Conservation (phyloP, 2,329 filamentous ascomycete species). For the Clarireedia monteithiana region DNA sequence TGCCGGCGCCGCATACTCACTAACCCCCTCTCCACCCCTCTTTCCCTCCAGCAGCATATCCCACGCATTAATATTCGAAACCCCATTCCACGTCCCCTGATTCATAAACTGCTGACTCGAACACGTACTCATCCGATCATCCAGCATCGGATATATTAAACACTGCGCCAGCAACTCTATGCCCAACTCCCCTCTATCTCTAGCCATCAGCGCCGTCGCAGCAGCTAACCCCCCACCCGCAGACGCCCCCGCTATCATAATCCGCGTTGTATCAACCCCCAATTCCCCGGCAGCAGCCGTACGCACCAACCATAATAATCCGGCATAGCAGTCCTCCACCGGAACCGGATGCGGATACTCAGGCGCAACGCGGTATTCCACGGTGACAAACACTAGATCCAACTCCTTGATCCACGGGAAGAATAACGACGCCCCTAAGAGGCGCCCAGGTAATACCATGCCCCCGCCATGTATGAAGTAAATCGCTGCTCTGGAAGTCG, state of each 20-base stretch:
- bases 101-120: constrained; percentile 26
- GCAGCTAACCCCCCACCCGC: constrained; percentile 51
- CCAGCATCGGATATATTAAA: constrained; percentile 36
- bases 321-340: background rate
- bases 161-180: constrained; percentile 31
- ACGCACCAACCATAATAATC: background rate
- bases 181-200: constrained; percentile 28
- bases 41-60: constrained; percentile 26
- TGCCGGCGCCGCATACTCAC: constrained; percentile 28
- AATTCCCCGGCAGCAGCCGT: constrained; percentile 10
- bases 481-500: too few species aligned
- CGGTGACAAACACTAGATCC: too few species aligned
- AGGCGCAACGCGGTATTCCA: too few species aligned
- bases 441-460: too few species aligned
- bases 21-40: constrained; percentile 24
- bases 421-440: too few species aligned
- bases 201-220: constrained; percentile 41
- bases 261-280: constrained; percentile 38
- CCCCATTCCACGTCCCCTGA: constrained; percentile 26
- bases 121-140: constrained; percentile 31
- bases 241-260: constrained; percentile 47
- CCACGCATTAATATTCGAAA: constrained; percentile 28
- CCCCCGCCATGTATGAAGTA: too few species aligned
- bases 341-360: background rate
- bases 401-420: too few species aligned